Evolutionary conservation across 139 green algal species (phyloP), one percentile per base, ranked within the genome.

Genomic region (Auxenochlorella protothecoides): DNA sequence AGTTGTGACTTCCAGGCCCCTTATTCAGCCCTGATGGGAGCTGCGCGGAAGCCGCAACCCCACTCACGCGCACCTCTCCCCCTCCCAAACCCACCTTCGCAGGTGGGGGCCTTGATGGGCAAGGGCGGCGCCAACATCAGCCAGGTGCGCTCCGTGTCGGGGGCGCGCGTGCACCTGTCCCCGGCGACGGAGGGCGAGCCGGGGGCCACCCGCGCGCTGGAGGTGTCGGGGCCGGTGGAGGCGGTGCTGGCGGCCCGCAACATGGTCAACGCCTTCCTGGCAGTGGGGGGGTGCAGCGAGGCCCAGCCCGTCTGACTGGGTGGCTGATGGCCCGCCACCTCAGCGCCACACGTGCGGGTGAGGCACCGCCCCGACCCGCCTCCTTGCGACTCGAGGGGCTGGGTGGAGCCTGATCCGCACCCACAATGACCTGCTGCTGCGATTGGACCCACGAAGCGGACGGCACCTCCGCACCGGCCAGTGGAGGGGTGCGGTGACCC

Each of bases 21-120:
- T 0, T 1, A 44, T 44, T 1, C 27, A 44, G 27, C 27, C 27
- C 27, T 44, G 27, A 44, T 44, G 27, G 27, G 27, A 44, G 27
- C 27, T 44, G 27, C 27, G 27, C 27, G 27, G 27, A 44, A 44
- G 27, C 27, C 27, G 27, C 27, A 44, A 44, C 27, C 27, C 27
- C 27, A 44, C 27, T 44, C 27, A 44, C 27, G 27, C 27, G 27
- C 27, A 44, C 2, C 14, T 27, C 10, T 4, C 9, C 51, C 10
- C 65, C 44, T 5, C 10, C 65, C 7, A 5, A 57, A n/a, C 27
- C 3, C 65, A n/a, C 65, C 6, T 51, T 56, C 10, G 54, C 74
- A 83, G 74, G 78, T 75, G 14, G 78, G 78, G 1, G 78, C 78
- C 12, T 65, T 83, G 9, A 76, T 83, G 5, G 78, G 78, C 54